Evolutionary conservation across 1,284 basidiomycete species (phyloP).

Genomic region (Boletus coffeatus): DNA sequence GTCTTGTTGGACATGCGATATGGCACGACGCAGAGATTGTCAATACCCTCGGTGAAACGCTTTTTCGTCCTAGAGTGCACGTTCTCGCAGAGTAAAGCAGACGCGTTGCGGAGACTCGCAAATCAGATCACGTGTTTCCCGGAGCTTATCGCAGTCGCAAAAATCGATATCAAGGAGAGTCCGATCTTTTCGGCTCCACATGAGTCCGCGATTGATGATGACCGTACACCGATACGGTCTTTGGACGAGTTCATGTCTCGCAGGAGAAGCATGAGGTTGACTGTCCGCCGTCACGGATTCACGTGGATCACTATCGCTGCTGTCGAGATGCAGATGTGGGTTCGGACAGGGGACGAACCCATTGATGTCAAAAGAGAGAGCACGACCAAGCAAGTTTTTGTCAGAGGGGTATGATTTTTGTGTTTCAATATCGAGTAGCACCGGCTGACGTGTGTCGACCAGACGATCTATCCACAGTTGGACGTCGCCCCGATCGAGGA

Average conservation of each 20-base stretch:
- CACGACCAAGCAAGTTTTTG: background rate
- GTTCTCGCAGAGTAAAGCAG: background rate
- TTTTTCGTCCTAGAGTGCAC: background rate
- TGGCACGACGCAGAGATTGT: background rate
- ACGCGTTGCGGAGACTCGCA: background rate
- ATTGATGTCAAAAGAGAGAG: background rate
- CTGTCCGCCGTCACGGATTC: background rate
- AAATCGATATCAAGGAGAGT: background rate
- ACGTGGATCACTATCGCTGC: background rate
- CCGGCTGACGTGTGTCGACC: no score
- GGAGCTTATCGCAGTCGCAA: background rate
- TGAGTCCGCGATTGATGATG: background rate
- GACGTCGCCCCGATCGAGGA: no score
- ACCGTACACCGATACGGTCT: background rate
- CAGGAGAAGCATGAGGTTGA: background rate
- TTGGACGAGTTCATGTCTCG: background rate
- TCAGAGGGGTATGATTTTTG: background rate
- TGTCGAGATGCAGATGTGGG: background rate
- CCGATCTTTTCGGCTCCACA: background rate
- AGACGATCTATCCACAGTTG: no score
- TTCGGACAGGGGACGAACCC: background rate
- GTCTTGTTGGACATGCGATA: background rate
- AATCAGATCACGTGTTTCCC: background rate
- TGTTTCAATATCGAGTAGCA: background rate
- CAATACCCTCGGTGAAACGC: background rate